phyloP scores from a whole-genome alignment of 345 rosid species.

The Populus deltoides region DNA sequence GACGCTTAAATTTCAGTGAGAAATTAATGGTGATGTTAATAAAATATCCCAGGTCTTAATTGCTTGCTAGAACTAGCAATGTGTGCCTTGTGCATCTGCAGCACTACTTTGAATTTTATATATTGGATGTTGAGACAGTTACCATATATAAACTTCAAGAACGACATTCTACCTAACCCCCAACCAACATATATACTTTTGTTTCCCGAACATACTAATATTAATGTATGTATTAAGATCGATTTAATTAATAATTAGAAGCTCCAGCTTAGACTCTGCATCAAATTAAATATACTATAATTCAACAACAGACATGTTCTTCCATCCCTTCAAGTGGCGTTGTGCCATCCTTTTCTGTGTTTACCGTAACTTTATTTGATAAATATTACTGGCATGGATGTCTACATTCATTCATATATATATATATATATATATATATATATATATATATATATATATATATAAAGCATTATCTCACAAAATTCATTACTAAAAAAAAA shows the following conservation, averaged over 20 bases:
- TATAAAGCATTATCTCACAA: neutral
- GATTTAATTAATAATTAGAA: neutral
- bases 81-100: neutral
- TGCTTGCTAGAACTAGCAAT: neutral
- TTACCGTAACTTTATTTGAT: neutral
- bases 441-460: too few species aligned
- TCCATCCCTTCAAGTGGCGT: neutral
- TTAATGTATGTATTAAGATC: neutral
- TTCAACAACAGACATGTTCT: neutral
- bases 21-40: neutral
- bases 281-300: too few species aligned
- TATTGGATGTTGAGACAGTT: constrained; percentile 13
- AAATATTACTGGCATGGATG: neutral
- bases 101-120: neutral
- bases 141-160: neutral
- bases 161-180: constrained; percentile 11
- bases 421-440: too few species aligned
- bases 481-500: neutral
- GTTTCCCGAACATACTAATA: neutral
- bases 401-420: too few species aligned
- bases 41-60: neutral
- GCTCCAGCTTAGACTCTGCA: neutral
- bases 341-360: neutral
- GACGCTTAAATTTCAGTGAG: constrained; percentile 1
- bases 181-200: neutral